Percentiles rank a stretch among this genome's conserved stretches.
Conservation (phyloP, 75 land plant species). For the Pinus tabuliformis region DNA sequence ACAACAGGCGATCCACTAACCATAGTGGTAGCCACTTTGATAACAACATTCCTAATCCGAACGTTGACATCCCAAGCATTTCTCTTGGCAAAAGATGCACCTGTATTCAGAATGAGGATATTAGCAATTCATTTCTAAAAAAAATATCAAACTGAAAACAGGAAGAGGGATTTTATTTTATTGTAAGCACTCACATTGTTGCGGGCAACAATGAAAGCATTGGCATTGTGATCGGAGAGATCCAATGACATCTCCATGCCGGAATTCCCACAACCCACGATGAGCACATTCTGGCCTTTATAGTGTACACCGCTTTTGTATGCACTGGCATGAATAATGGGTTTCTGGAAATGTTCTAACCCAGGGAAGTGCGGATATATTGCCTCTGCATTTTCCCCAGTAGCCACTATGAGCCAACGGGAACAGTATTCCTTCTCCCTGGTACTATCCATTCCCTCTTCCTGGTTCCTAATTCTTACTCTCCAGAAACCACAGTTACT, state of each 20-base stretch:
- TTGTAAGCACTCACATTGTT: constrained; percentile 27
- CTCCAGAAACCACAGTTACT: constrained; percentile 15
- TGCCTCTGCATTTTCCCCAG: constrained; percentile 65
- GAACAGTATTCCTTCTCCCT: constrained; percentile 11
- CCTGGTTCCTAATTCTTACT: background rate
- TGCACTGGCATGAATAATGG: constrained; percentile 32
- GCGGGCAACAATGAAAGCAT: constrained; percentile 34
- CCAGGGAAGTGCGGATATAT: constrained; percentile 31
- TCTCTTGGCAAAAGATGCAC: constrained; percentile 78
- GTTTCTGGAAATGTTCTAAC: constrained; percentile 20
- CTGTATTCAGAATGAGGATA: constrained; percentile 18
- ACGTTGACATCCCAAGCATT: constrained; percentile 72
- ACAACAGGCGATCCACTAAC: constrained; percentile 54
- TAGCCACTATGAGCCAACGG: constrained; percentile 59
- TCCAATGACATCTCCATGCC: constrained; percentile 73
- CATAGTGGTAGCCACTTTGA: constrained; percentile 62
- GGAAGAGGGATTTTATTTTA: too few relatives aligned
- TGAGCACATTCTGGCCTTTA: constrained; percentile 48
- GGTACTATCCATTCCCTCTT: too few relatives aligned
- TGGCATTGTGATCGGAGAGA: constrained; percentile 33
- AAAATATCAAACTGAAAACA: too few relatives aligned
- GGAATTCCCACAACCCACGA: constrained; percentile 76
- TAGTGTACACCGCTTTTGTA: constrained; percentile 54
- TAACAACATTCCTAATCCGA: constrained; percentile 68
- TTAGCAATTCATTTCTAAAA: too few relatives aligned